phyloP scores from a whole-genome alignment of 2,329 filamentous ascomycete genomes.

The Alternaria consortialis region DNA sequence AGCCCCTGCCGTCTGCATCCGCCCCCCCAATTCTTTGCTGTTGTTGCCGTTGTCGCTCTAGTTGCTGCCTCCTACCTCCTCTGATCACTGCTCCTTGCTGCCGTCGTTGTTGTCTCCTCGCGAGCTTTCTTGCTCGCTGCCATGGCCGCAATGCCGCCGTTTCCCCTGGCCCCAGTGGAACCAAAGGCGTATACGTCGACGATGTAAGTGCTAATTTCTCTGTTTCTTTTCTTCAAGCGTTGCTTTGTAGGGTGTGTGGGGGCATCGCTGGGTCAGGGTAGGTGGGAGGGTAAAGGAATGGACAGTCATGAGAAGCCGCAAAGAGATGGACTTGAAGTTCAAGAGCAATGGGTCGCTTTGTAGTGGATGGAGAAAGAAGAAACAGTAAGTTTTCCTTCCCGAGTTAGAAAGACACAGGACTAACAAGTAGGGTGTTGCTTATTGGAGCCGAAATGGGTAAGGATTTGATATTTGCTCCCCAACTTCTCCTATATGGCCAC shows the following conservation, averaged over 20 bases:
- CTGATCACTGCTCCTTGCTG: not conserved
- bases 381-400: not conserved
- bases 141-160: not conserved
- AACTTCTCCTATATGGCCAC: not conserved
- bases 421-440: not conserved
- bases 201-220: not conserved
- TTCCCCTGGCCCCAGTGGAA: too few relatives aligned
- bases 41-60: not conserved
- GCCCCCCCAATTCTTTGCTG: not conserved
- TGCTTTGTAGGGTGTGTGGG: not conserved
- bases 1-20: not conserved
- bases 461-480: not conserved
- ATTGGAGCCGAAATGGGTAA: not conserved
- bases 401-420: not conserved
- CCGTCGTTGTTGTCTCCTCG: not conserved
- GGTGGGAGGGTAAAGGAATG: not conserved
- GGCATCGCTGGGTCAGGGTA: not conserved
- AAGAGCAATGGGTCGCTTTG: not conserved
- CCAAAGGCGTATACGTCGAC: not conserved
- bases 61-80: not conserved
- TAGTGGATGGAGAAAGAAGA: not conserved
- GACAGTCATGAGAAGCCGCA: not conserved
- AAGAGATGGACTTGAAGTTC: not conserved
- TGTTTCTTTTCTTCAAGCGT: not conserved
- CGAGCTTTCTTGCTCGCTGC: not conserved